phyloP scores from a whole-genome alignment of 1,284 basidiomycete genomes.

The Caloboletus inedulis region DNA sequence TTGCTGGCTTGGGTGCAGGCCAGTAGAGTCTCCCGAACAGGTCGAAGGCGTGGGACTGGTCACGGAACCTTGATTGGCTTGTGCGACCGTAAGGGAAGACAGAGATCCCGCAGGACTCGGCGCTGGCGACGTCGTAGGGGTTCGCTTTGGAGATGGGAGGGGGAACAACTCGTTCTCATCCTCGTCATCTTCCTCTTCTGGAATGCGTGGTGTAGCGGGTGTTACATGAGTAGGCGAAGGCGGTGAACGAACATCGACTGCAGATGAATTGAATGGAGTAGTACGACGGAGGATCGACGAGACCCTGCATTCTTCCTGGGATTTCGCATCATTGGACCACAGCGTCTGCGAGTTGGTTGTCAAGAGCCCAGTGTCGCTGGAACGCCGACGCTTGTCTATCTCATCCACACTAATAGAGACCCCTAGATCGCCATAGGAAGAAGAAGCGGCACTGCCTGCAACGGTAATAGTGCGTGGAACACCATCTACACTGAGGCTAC shows the following conservation, averaged over 20 bases:
- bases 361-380: slow-evolving; percentile 27
- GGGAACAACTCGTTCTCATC: slow-evolving; percentile 54
- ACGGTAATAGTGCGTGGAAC: slow-evolving; percentile 27
- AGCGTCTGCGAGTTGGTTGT: background rate
- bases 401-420: slow-evolving; percentile 56
- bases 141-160: slow-evolving; percentile 49
- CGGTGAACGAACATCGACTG: background rate
- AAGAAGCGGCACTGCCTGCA: slow-evolving; percentile 26
- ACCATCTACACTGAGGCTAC: slow-evolving; percentile 45
- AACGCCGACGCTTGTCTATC: slow-evolving; percentile 50
- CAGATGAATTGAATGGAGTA: background rate
- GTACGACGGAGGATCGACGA: background rate
- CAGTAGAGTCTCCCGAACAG: slow-evolving; percentile 17
- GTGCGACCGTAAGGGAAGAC: slow-evolving; percentile 23
- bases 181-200: slow-evolving; percentile 46
- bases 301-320: background rate
- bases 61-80: background rate
- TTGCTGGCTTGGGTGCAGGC: slow-evolving; percentile 3
- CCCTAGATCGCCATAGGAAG: slow-evolving; percentile 22
- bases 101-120: slow-evolving; percentile 27
- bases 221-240: slow-evolving; percentile 14
- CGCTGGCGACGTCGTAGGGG: slow-evolving; percentile 37
- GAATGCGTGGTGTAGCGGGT: slow-evolving; percentile 26
- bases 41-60: slow-evolving; percentile 20
- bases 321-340: slow-evolving; percentile 16